phyloP scores from a whole-genome alignment of 129 eudicot genomes.

The Cynara cardunculus region DNA sequence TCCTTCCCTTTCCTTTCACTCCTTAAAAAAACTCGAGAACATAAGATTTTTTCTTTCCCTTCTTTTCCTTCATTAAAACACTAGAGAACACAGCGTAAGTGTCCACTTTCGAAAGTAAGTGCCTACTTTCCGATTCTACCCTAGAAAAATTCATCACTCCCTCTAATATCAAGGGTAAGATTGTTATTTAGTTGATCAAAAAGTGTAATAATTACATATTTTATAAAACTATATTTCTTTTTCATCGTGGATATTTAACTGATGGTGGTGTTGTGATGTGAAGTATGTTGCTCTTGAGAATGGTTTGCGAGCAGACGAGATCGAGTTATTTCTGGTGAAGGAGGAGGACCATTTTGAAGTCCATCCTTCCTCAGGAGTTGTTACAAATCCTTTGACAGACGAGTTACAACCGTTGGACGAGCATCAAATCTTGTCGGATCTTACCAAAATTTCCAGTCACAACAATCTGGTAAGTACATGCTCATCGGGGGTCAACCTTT shows the following conservation, averaged over 20 bases:
- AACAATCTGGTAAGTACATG: conserved; percentile 49
- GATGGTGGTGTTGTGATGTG: conserved; percentile 4
- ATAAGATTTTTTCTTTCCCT: too few species aligned
- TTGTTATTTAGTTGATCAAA: background rate
- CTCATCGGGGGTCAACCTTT: background rate
- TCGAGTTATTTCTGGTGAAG: conserved; percentile 52
- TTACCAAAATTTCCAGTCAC: conserved; percentile 40
- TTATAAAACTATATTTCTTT: background rate
- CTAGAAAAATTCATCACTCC: background rate
- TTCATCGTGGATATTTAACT: background rate
- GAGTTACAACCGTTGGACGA: conserved; percentile 46
- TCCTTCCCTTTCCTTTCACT: too few species aligned
- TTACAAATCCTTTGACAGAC: conserved; percentile 28
- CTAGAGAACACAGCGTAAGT: too few species aligned
- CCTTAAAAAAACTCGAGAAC: too few species aligned
- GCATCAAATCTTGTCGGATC: conserved; percentile 45
- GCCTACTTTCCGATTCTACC: background rate
- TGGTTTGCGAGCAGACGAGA: conserved; percentile 38
- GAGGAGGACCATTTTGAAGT: conserved; percentile 12
- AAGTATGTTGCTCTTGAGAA: conserved; percentile 57
- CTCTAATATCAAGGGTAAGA: background rate
- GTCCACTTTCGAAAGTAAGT: background rate
- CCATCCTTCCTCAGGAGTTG: conserved; percentile 3
- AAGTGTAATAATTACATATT: background rate
- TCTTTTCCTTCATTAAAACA: too few species aligned